Conservation (phyloP, 305 asterid species). For the Fraxinus xanthoxyloides region DNA sequence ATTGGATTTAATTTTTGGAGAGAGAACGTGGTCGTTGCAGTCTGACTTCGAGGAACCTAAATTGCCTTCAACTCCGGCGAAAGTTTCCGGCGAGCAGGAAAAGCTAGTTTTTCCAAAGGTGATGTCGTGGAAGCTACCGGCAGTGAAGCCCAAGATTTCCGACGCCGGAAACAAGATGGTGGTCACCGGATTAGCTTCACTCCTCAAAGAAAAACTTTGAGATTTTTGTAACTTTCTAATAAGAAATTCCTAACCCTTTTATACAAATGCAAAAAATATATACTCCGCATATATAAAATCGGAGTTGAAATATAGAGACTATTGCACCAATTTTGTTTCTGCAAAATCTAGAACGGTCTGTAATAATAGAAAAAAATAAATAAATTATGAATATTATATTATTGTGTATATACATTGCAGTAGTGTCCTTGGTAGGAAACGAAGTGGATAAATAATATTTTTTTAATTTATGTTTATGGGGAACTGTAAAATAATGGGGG, state of each 20-base stretch:
- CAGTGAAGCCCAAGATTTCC: constrained; percentile 57
- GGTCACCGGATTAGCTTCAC: constrained; percentile 89
- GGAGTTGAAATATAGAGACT: neutral
- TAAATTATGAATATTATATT: too few relatives aligned
- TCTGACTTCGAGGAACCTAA: constrained; percentile 17
- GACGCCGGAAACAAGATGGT: constrained; percentile 54
- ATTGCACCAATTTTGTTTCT: neutral
- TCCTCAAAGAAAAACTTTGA: constrained; percentile 64
- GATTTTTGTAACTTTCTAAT: neutral
- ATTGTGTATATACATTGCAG: neutral
- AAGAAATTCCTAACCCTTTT: constrained; percentile 4
- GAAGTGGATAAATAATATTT: neutral
- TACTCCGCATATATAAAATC: neutral
- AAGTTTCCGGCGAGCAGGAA: constrained; percentile 20
- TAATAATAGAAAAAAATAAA: neutral
- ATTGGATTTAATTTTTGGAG: constrained; percentile 61
- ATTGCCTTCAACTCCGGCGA: constrained; percentile 20
- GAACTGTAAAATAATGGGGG: neutral
- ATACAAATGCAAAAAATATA: neutral
- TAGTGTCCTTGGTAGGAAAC: neutral
- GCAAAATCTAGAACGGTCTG: neutral
- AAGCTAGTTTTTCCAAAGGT: constrained; percentile 22
- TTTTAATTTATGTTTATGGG: neutral
- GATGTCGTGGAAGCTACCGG: constrained; percentile 79
- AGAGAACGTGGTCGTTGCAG: constrained; percentile 21